Evolutionary conservation across 2,329 filamentous ascomycete genomes (phyloP), one percentile per base, ranked within the genome.

Genomic region (Cercospora zeina): DNA sequence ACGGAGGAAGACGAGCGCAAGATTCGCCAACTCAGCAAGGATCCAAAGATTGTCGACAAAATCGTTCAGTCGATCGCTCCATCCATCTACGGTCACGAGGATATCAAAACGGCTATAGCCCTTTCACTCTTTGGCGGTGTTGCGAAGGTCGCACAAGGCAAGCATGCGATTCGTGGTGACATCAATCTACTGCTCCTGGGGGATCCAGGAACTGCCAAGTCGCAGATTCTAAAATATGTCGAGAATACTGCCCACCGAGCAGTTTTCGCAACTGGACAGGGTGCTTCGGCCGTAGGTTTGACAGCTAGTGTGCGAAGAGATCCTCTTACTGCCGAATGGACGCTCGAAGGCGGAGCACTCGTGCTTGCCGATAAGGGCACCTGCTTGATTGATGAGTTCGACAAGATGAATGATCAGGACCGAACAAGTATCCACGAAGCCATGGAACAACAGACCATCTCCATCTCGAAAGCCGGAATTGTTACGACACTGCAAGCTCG

Each of bases 381-480:
- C 14, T 97, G 95, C 73, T 82, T 99, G 31, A 99, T 99, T 66
- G 95, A 99, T 72, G 95, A 99, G 78, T 99, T 99, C 71, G 95
- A 99, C 84, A 99, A 99, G 83, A 99, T 99, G 95, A 97, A 97
- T 76, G 95, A 99, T 75, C 92, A 97, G 74, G 95, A 99, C 76
- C 87, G 95, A 67, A 97, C 95, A 0, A 96, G 92, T 7, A 99
- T 99, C 70, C 95, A 99, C 83, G 95, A 99, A 82, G 95, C 95
- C 63, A 99, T 99, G 95, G 95, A 99, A 77, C 95, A 99, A 78
- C 95, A 99, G 79, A 99, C 95, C 1, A 99, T 99, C 69, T 97
- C 93, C 64, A 99, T 99, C 73, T 96, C 92, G 67, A 99, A 99
- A 76, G 95, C 95, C 0, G 95, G 95, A 77, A 99, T 99, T 64